Evolutionary conservation across 1,139 yeast genomes (phyloP), one percentile per base, ranked within the genome.

Genomic region (Kodamaea alishanica): DNA sequence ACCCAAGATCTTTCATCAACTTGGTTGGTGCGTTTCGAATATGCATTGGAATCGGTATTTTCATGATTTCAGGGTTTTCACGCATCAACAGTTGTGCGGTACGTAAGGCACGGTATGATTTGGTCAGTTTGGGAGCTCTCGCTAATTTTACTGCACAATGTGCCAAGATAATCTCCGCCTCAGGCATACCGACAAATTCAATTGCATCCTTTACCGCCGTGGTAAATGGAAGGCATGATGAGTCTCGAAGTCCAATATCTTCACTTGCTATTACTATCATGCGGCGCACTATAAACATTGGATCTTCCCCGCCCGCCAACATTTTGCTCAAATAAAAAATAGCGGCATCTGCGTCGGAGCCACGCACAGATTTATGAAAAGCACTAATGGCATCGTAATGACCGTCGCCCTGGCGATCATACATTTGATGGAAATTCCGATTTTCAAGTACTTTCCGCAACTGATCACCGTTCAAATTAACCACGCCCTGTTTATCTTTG

Each of bases 341-440:
- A 0, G 97, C 83, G 0, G 97, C 97, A 60, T 92, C 88, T 0
- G 92, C 83, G 55, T 90, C 83, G 0, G 86, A 76, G 0, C 97
- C 98, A 39, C 98, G 71, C 0, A 92, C 76, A 0, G 96, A 78
- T 55, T 92, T 92, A 63, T 92, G 97, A 49, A 94, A 83, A 1
- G 97, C 97, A 30, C 96, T 85, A 5, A 92, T 92, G 0, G 95
- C 79, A 57, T 92, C 99, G 59, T 92, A 94, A 58, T 92, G 98
- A 4, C 81, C 79, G 50, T 92, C 98, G 0, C 97, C 97, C 30
- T 79, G 81, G 37, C 87, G 71, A 57, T 94, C 98, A 55, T 92
- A 90, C 46, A 83, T 68, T 51, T 81, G 73, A 39, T 81, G 87
- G 8, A 65, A 70, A 43, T 70, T 65, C 30, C 69, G 48, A 1